Conservation (phyloP, 1,284 basidiomycete genomes). For the Fomes fomentarius region DNA sequence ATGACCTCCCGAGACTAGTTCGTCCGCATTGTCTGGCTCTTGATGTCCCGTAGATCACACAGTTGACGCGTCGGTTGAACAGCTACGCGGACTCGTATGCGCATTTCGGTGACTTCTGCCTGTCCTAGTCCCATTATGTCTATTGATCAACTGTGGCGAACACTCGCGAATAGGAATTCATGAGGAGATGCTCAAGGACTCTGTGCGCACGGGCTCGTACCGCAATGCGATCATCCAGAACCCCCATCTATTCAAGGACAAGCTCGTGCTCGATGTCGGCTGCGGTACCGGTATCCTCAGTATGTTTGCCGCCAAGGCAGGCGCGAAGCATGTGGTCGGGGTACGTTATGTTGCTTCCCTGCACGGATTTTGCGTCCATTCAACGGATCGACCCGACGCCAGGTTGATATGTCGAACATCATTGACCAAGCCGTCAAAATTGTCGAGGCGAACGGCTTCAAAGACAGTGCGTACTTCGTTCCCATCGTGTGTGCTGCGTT, state of each 20-base stretch:
- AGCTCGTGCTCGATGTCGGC: conserved; percentile 96
- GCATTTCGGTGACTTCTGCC: conserved; percentile 75
- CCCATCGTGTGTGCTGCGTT: too few species aligned
- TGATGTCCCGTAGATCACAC: conserved; percentile 25
- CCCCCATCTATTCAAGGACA: conserved; percentile 94
- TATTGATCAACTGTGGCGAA: conserved; percentile 1
- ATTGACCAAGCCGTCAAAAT: conserved; percentile 99
- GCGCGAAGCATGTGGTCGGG: conserved; percentile 94
- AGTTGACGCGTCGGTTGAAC: conserved; percentile 37
- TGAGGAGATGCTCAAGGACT: conserved; percentile 99
- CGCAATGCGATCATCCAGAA: conserved; percentile 95
- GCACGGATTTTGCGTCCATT: conserved; percentile 1
- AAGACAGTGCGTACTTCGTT: conserved; percentile 84
- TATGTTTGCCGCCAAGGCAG: conserved; percentile 99
- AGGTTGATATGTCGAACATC: conserved; percentile 99
- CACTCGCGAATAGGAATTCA: conserved; percentile 69
- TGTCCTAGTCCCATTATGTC: not conserved
- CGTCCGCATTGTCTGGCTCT: conserved; percentile 41
- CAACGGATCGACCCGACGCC: not conserved
- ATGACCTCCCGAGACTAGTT: conserved; percentile 87
- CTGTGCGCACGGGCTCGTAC: conserved; percentile 95
- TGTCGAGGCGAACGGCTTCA: conserved; percentile 95
- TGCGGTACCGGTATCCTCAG: conserved; percentile 98
- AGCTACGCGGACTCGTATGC: conserved; percentile 94
- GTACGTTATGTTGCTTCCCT: too few species aligned